These are phyloP conservation scores for Selenicereus undatus DNA, from an alignment of 148 eudicot species.

Conservation along the genomic window DNA sequence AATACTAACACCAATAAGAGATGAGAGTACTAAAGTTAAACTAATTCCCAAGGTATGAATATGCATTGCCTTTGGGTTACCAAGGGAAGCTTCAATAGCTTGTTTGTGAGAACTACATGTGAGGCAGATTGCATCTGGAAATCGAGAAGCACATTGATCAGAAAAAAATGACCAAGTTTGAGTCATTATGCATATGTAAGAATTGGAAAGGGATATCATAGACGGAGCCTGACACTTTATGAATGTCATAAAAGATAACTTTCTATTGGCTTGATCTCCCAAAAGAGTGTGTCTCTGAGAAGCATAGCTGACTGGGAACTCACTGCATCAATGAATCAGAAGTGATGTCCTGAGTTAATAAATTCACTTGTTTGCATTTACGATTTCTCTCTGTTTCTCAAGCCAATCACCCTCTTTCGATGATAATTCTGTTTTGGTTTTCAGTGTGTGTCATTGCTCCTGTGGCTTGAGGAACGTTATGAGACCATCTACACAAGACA, in stretches of 20 bases:
- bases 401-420: not conserved
- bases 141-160: not conserved
- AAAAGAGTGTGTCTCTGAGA: no score
- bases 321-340: no score
- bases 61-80: not conserved
- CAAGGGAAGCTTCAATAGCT: not conserved
- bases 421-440: conserved; percentile 4
- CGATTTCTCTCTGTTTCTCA: not conserved
- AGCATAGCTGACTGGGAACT: no score
- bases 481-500: conserved; percentile 80
- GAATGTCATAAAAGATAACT: no score
- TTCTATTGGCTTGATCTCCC: no score
- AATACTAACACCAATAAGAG: no score
- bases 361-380: not conserved
- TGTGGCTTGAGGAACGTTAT: conserved; percentile 95
- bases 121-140: no score
- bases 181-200: not conserved
- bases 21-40: no score
- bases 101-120: not conserved
- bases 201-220: not conserved
- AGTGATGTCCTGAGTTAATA: no score
- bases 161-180: not conserved
- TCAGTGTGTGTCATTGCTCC: conserved; percentile 79
- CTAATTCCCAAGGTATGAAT: not conserved
- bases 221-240: no score